Base-by-base conservation (phyloP, 2,329 filamentous ascomycete species). In the Penicillium sp. region DNA sequence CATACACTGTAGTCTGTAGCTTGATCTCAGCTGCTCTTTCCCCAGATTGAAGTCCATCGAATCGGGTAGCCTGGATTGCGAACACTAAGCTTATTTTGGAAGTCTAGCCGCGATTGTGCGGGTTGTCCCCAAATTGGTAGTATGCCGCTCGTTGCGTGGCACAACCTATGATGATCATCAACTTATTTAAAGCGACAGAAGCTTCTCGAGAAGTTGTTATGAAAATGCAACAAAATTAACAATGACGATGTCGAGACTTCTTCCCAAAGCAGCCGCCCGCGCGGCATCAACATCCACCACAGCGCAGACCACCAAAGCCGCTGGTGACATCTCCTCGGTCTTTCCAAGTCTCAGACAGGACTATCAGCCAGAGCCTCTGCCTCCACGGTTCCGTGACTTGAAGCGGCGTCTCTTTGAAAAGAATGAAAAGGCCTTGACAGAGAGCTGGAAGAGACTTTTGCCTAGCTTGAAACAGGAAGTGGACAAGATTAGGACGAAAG, bases 251-350 rank as follows among this genome's bases (percentile, higher is more conserved):
- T 73, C 71, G 52, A 70, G 60, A 55, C 41, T 73, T 39, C 64
- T 76, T 12, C 66, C 72, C 15, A 41, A 47, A 54, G 55, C 53
- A n/a, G 60, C 54, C 43, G 62, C 63, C 38, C 71, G 72, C 11
- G 69, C 70, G 34, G 71, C 69, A 35, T 71, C 72, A 10, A 72
- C 72, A 4, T 66, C 74, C n/a, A 64, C 69, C 25, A 54, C 71
- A 12, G 66, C 73, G 11, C 71, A 73, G 38, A 69, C 72, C 35
- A 79, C 77, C 38, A 81, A 81, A 64, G 75, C 76, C 12, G 75
- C 73, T 1, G 78, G 78, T 34, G 79, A 82, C 63, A 81, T 82
- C 55, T 80, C 78, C 4, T 79, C 77, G 11, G 78, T 81, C n/a
- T 82, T 82, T 58, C 78, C 78, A 1, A 79, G 77, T 60, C 69